Base-by-base conservation (phyloP, 139 green algal species). In the Diplosphaera chodatii region DNA sequence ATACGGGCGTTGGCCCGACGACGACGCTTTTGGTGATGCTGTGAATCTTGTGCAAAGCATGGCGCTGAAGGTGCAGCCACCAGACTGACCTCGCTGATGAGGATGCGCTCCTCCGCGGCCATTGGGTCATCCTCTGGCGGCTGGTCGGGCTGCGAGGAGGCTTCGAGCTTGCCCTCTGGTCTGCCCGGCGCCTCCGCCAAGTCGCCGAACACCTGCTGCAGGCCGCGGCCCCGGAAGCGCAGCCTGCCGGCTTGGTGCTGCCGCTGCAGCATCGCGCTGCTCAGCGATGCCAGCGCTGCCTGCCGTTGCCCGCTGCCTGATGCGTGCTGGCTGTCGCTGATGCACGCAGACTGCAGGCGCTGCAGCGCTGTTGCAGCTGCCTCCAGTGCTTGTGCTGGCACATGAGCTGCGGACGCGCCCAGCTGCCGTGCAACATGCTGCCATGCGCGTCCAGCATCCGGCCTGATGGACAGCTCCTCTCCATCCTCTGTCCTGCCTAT, bases 51-150 rank as follows among this genome's bases (percentile, higher is more conserved):
- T 48, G 8, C 6, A 48, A 6, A 48, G 37, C 37, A 48, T 48
- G 37, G 8, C 6, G 6, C 63, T 67, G 29, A 25, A 22, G 63
- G 33, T 67, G 28, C 20, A n/a, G n/a, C n/a, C n/a, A n/a, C n/a
- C n/a, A n/a, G n/a, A n/a, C n/a, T n/a, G n/a, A 67, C 69, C 69
- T 74, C 69, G 66, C 56, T 68, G 56, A 74, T 74, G 15, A 74
- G 33, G 59, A 74, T 74, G 69, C 40, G 69, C 32, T 74, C 69
- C 31, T 74, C 69, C 13, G 6, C 20, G 27, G 48, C 16, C 48
- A 59, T 59, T 59, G 48, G 10, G 16, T 59, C 48, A 10, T 59
- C 48, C 48, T 59, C 48, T 18, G 48, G 48, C 18, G 22, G 48
- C 48, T 25, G 48, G 3, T 59, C 48, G 18, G 8, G 13, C 25